These are phyloP conservation scores for Athelia sp. DNA, from an alignment of 1,284 basidiomycete species.

Conservation along the genomic window DNA sequence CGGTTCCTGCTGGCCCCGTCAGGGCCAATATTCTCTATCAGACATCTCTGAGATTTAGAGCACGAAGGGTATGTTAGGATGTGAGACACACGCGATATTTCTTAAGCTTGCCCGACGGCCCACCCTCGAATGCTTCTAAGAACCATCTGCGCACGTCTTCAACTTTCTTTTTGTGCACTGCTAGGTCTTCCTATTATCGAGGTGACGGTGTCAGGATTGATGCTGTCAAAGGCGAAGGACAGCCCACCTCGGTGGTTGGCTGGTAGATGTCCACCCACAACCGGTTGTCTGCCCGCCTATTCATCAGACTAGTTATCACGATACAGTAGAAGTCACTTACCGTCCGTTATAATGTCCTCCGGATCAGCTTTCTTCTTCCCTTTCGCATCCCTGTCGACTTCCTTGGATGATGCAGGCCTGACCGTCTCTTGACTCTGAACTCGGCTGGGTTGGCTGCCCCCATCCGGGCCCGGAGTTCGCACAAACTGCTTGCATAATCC, in stretches of 20 bases:
- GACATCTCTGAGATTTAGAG: too few relatives aligned
- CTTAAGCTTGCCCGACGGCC: conserved; percentile 54
- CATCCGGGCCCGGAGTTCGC: conserved; percentile 28
- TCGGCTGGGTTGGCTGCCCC: conserved; percentile 6
- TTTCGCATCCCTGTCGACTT: conserved; percentile 20
- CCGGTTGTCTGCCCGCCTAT: conserved; percentile 29
- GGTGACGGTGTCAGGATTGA: background rate
- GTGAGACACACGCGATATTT: conserved; percentile 70
- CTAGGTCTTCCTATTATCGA: conserved; percentile 72
- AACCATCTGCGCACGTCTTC: conserved; percentile 86
- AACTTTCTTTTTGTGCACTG: conserved; percentile 86
- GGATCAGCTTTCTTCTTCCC: conserved; percentile 44
- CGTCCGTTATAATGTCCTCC: conserved; percentile 4
- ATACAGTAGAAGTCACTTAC: conserved; percentile 2
- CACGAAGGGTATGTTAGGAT: too few relatives aligned
- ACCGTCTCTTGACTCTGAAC: conserved; percentile 5
- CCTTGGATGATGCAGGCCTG: conserved; percentile 7
- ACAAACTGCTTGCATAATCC: conserved; percentile 20
- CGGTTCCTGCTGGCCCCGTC: conserved; percentile 81
- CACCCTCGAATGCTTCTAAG: conserved; percentile 74
- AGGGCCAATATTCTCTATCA: too few relatives aligned
- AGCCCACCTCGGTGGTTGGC: conserved; percentile 57
- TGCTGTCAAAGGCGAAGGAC: background rate
- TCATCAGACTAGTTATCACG: background rate
- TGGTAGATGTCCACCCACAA: conserved; percentile 81